A percentile compares a stretch with the other conserved stretches of the same genome.
Conservation (phyloP, 1,139 yeast genomes). For the Barnettozyma hawaiiensis region DNA sequence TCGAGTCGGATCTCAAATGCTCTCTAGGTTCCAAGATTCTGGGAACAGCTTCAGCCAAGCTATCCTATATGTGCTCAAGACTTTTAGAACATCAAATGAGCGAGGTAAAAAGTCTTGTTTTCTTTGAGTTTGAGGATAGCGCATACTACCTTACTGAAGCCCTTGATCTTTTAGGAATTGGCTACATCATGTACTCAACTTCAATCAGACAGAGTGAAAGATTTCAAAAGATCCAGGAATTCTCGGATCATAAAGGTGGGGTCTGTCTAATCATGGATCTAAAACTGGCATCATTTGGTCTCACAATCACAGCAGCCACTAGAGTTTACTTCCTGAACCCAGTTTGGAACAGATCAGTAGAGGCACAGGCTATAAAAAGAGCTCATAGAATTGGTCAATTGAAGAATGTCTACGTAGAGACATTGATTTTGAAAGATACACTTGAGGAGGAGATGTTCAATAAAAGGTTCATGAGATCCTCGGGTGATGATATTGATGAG, state of each 20-base stretch:
- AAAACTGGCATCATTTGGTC: constrained; percentile 62
- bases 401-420: constrained; percentile 55
- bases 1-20: neutral
- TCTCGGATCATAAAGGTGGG: constrained; percentile 41
- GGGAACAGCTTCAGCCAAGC: constrained; percentile 58
- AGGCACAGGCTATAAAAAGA: constrained; percentile 70
- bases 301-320: constrained; percentile 63
- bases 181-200: constrained; percentile 59
- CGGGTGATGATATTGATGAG: constrained; percentile 21
- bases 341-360: constrained; percentile 63
- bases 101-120: constrained; percentile 51
- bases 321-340: constrained; percentile 64
- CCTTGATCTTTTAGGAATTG: constrained; percentile 53
- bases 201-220: constrained; percentile 47
- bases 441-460: constrained; percentile 63
- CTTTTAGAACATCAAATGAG: constrained; percentile 45
- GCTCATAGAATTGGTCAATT: constrained; percentile 70
- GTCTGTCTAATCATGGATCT: constrained; percentile 63
- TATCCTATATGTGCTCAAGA: constrained; percentile 52
- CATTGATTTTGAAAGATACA: constrained; percentile 53
- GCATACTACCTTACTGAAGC: constrained; percentile 64
- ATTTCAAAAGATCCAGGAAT: constrained; percentile 47
- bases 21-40: constrained; percentile 30
- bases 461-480: constrained; percentile 15
- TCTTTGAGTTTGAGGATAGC: constrained; percentile 66